Percentiles rank a stretch among this genome's conserved stretches.
These are phyloP conservation scores for Cyathus striatus DNA, from an alignment of 768 basidiomycete species.

Conservation along the genomic window DNA sequence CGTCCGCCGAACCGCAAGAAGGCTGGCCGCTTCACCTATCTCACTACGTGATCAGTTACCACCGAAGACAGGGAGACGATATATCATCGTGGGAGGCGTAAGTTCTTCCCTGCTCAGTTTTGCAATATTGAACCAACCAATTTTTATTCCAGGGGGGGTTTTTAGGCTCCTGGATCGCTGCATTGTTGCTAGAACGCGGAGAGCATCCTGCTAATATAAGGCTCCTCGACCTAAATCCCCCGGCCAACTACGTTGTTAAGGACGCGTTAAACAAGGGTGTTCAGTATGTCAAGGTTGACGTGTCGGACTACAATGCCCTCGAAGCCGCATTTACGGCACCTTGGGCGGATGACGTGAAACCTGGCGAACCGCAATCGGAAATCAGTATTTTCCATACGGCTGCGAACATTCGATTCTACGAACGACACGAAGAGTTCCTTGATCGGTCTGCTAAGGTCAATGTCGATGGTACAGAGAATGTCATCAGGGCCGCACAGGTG, in stretches of 20 bases:
- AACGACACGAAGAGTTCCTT: slow-evolving; percentile 48
- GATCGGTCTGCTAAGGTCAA: slow-evolving; percentile 58
- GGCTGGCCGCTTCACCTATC: slow-evolving; percentile 27
- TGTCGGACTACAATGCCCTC: slow-evolving; percentile 49
- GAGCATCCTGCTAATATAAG: slow-evolving; percentile 64
- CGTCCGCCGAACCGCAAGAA: slow-evolving; percentile 30
- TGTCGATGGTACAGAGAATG: slow-evolving; percentile 60
- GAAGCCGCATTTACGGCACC: slow-evolving; percentile 57
- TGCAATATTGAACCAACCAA: neutral
- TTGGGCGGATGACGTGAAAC: slow-evolving; percentile 40
- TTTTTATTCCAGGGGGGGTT: slow-evolving; percentile 53
- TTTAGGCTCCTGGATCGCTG: slow-evolving; percentile 73
- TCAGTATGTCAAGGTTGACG: slow-evolving; percentile 53
- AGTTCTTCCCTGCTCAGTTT: slow-evolving; percentile 15
- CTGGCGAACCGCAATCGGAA: slow-evolving; percentile 21
- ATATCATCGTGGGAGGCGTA: slow-evolving; percentile 76
- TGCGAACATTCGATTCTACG: slow-evolving; percentile 76
- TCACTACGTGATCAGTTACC: slow-evolving; percentile 45
- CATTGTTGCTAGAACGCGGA: slow-evolving; percentile 62
- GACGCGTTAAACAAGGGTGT: slow-evolving; percentile 48
- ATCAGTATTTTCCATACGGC: slow-evolving; percentile 75
- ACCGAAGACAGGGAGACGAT: slow-evolving; percentile 65
- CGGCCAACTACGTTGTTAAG: slow-evolving; percentile 50
- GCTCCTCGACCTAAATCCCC: slow-evolving; percentile 61
- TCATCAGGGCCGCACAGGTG: slow-evolving; percentile 51